A percentile compares a stretch with the other conserved stretches of the same genome.
phyloP scores from a whole-genome alignment of 345 rosid species.

The Balakata baccata region DNA sequence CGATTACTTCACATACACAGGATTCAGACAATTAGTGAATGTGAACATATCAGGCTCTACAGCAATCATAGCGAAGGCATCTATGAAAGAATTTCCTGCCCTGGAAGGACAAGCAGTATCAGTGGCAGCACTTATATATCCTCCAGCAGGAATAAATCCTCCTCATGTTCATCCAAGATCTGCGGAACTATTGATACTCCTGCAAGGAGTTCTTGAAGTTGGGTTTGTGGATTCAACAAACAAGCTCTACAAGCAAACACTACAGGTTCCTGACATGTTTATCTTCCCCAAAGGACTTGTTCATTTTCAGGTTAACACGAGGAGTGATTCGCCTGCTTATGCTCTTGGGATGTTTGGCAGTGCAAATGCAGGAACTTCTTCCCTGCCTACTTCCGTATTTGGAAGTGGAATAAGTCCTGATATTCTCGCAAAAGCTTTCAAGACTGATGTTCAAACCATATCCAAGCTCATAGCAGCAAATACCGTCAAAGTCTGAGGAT shows the following conservation, averaged over 20 bases:
- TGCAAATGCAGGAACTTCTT: slow-evolving; percentile 24
- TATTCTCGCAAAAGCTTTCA: slow-evolving; percentile 28
- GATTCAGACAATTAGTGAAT: slow-evolving; percentile 13
- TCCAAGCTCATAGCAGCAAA: slow-evolving; percentile 21
- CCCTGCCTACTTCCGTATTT: slow-evolving; percentile 18
- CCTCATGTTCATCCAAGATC: slow-evolving; percentile 27
- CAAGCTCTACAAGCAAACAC: slow-evolving; percentile 23
- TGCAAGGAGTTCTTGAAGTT: slow-evolving; percentile 15
- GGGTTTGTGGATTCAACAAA: slow-evolving; percentile 20
- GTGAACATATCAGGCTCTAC: slow-evolving; percentile 12
- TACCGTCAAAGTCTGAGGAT: neutral
- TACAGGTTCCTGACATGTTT: slow-evolving; percentile 26
- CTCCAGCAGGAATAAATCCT: slow-evolving; percentile 20
- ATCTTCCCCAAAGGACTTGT: slow-evolving; percentile 35
- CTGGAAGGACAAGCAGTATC: slow-evolving; percentile 26
- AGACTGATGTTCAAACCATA: slow-evolving; percentile 21
- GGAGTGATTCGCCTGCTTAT: slow-evolving; percentile 13
- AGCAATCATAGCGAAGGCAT: slow-evolving; percentile 9
- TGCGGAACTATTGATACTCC: slow-evolving; percentile 14
- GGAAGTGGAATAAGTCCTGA: slow-evolving; percentile 23
- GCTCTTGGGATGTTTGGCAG: slow-evolving; percentile 25
- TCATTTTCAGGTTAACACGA: slow-evolving; percentile 29
- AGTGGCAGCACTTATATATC: slow-evolving; percentile 10
- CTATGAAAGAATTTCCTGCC: slow-evolving; percentile 17
- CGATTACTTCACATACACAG: slow-evolving; percentile 22